Evolutionary conservation across 306 rosid species (phyloP), one percentile per base, ranked within the genome.

Genomic region (Fragaria iinumae): DNA sequence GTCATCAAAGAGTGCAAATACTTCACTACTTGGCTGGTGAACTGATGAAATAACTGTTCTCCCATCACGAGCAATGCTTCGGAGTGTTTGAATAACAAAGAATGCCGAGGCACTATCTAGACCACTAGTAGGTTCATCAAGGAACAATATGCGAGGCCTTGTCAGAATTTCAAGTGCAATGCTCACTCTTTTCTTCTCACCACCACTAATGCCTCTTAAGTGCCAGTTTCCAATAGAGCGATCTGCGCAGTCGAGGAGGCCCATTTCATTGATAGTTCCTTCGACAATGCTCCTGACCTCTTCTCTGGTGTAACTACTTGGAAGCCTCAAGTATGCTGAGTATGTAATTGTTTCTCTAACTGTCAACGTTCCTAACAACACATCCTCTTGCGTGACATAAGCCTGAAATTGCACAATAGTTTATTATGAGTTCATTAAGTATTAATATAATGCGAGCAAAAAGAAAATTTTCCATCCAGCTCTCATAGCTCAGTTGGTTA

Each of bases 61-160:
- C 66, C 97, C 97, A 80, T 92, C 96, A 21, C 89, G 87, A 50
- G 97, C 96, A 71, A 90, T 84, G 72, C 85, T 92, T 72, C 93
- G 66, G 29, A 92, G 97, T 55, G 97, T 88, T 68, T 88, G 95
- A 77, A 88, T 90, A 41, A 92, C 97, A 67, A 92, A 92, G 80
- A 92, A 92, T 1, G 97, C 96, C 0, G 97, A 88, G 45, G 93
- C 97, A 75, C 97, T 92, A 67, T 92, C 97, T n/a, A 92, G 87
- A 62, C 97, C 97, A 84, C 97, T 90, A 9, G 97, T 92, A 7
- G 97, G 97, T 73, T 92, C 97, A 83, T 92, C 97, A 59, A 92
- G 97, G 70, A 90, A 92, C 72, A 92, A 78, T 18, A 92, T 85
- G 29, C 87, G 74, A 60, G 97, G 97, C 83, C 88, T 83, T 72